These are phyloP conservation scores for Solanum ossicruentum DNA, from an alignment of 257 asterid species.

Conservation along the genomic window DNA sequence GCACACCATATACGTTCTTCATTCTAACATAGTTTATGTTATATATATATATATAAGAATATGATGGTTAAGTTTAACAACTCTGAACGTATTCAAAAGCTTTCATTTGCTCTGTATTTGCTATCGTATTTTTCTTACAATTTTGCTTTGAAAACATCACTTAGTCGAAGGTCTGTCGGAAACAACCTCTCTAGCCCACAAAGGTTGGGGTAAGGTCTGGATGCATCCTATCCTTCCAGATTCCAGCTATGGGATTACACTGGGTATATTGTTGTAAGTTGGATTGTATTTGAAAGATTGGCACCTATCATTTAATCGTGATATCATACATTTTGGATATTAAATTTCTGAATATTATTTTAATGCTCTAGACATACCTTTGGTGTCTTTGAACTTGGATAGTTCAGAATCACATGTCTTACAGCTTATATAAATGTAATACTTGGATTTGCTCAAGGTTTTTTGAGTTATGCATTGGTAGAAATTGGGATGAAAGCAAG, in stretches of 20 bases:
- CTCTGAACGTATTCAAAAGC: background rate
- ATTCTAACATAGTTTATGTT: background rate
- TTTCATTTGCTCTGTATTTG: background rate
- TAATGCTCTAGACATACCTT: background rate
- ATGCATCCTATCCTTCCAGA: background rate
- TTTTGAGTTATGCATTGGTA: background rate
- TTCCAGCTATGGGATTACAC: rapidly evolving
- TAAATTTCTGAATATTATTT: background rate
- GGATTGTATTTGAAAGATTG: background rate
- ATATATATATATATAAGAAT: background rate
- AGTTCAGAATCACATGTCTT: background rate
- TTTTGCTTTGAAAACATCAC: background rate
- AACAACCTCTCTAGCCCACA: background rate
- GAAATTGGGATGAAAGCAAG: background rate
- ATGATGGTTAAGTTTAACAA: background rate
- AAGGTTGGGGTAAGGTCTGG: background rate
- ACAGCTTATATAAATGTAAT: background rate
- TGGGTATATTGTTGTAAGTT: background rate
- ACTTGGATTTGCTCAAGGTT: background rate
- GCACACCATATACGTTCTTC: background rate
- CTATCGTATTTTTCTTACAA: background rate
- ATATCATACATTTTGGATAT: background rate
- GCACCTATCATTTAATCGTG: background rate
- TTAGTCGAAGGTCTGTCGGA: background rate
- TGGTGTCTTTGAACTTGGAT: background rate